phyloP scores from a whole-genome alignment of 2,329 filamentous ascomycete genomes.

The Pseudopithomyces maydicus region DNA sequence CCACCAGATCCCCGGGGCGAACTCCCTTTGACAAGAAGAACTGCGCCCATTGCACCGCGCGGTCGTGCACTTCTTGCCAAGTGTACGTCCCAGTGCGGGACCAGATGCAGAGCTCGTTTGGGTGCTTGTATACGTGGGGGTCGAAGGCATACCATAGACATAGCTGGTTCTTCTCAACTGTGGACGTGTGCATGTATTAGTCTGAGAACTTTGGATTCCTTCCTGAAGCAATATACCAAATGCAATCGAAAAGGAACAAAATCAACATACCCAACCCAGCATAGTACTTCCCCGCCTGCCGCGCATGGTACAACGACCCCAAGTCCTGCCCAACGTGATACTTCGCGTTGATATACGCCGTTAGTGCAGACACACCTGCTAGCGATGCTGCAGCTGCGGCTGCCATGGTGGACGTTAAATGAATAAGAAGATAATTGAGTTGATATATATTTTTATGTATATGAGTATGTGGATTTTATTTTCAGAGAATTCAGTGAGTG shows the following conservation, averaged over 20 bases:
- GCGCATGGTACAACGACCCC: conserved; percentile 41
- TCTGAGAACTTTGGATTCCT: neutral
- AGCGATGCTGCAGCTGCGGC: no score
- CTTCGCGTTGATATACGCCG: conserved; percentile 70
- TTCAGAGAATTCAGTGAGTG: no score
- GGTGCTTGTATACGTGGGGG: conserved; percentile 32
- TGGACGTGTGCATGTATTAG: neutral
- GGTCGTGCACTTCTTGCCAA: conserved; percentile 36
- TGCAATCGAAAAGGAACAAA: neutral
- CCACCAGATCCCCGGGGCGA: conserved; percentile 66
- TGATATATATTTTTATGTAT: no score
- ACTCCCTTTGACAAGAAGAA: conserved; percentile 57
- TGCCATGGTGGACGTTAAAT: no score
- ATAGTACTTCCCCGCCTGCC: conserved; percentile 46
- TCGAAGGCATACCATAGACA: conserved; percentile 37
- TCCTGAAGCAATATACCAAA: no score
- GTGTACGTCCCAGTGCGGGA: conserved; percentile 58
- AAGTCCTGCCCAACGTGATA: conserved; percentile 69
- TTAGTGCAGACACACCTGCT: conserved; percentile 44
- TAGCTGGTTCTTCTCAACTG: conserved; percentile 47
- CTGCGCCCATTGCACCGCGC: conserved; percentile 34
- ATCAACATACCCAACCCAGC: conserved; percentile 32
- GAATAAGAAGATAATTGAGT: no score
- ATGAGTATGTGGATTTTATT: no score
- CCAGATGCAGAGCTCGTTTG: conserved; percentile 66